Evolutionary conservation across 768 basidiomycete species (phyloP).

Genomic region (Boletus tylopilopsis): DNA sequence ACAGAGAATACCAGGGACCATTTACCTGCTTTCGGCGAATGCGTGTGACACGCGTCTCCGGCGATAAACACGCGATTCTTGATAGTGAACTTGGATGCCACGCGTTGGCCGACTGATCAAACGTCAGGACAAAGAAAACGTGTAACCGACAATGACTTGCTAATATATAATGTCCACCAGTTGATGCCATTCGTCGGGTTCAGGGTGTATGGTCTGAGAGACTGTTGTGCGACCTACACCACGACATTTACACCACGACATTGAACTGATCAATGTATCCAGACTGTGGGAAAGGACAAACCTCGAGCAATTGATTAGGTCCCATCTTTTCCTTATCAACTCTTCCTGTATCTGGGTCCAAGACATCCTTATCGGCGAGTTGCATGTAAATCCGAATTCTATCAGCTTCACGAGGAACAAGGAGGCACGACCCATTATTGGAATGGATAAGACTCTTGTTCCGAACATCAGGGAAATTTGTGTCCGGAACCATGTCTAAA

Average conservation of each 20-base stretch:
- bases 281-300: conserved; percentile 9
- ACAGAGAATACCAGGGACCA: neutral
- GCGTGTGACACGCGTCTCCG: conserved; percentile 49
- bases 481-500: conserved; percentile 43
- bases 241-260: neutral
- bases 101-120: conserved; percentile 48
- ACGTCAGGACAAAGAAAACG: neutral
- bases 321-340: conserved; percentile 38
- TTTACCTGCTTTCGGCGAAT: conserved; percentile 41
- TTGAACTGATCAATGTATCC: neutral
- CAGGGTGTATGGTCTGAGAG: conserved; percentile 39
- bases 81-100: conserved; percentile 47
- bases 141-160: conserved; percentile 24
- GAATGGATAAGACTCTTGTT: conserved; percentile 49
- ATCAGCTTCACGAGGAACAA: conserved; percentile 50
- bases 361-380: conserved; percentile 38
- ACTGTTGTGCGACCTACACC: conserved; percentile 36
- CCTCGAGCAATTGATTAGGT: conserved; percentile 39
- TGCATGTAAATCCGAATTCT: conserved; percentile 51
- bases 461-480: conserved; percentile 54
- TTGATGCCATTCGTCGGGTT: conserved; percentile 31
- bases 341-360: conserved; percentile 37
- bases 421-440: conserved; percentile 44
- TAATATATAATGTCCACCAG: conserved; percentile 52
- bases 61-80: conserved; percentile 52